Base-by-base conservation (phyloP, 1,139 yeast species). In the Torulaspora globosa region DNA sequence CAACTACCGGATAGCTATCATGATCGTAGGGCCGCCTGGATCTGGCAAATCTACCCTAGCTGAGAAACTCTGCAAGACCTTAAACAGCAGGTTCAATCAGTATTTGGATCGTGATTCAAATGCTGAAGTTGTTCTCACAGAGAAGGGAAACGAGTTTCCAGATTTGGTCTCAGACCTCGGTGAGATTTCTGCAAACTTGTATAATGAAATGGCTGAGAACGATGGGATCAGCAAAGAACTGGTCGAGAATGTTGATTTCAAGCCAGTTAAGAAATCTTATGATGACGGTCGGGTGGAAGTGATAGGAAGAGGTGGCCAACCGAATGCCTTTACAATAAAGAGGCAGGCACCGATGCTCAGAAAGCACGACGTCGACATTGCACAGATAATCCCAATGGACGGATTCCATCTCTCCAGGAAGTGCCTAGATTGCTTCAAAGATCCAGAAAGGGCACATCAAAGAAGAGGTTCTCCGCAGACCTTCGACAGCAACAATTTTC, bases 401-500 rank as follows among this genome's bases (percentile, higher is more conserved):
- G 97, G 97, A 9, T 90, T 76, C 61, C 97, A 90, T 63, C 70
- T 80, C 27, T 80, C 88, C 9, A 68, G 92, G 34, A 52, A 64
- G 0, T 75, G 78, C 43, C 68, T 90, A 27, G 71, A 68, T 21
- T 52, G 66, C 39, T 73, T 84, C 62, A 65, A 70, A 3, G 75
- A 87, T 54, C 72, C 86, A 0, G 70, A 61, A 5, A 71, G 68
- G 32, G 92, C 95, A 0, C 68, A 79, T 31, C 64, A 69, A 32
- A 70, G 88, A 52, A 74, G 97, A 43, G 97, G 97, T 0, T 84
- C 96, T 0, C 94, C 96, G 1, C 79, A 75, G 58, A 88, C 97
- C 0, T 89, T 89, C 67, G 89, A 90, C 62, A 75, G 86, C 4
- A 58, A 63, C 8, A 72, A 72, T 39, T 74, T 77, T 34, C 71